A percentile compares a stretch with the other conserved stretches of the same genome.
phyloP scores from a whole-genome alignment of 2,329 filamentous ascomycete species.

The Elsinoe perseae region DNA sequence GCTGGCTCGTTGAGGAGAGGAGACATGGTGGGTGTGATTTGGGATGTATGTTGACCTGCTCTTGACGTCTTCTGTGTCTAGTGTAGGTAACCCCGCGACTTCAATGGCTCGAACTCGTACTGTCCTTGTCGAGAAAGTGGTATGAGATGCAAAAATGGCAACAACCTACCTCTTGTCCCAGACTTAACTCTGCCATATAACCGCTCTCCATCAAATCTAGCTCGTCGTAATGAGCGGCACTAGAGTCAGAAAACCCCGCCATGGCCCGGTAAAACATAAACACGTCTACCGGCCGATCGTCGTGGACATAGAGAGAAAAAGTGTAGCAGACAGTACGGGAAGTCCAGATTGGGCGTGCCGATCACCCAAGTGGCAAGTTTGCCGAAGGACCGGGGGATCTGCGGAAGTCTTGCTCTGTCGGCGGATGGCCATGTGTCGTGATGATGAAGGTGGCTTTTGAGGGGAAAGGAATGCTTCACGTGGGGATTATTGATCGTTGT shows the following conservation, averaged over 20 bases:
- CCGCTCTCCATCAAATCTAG: too few species aligned
- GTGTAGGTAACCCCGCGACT: not conserved
- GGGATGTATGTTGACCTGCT: not conserved
- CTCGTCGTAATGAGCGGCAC: not conserved
- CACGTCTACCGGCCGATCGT: constrained; percentile 1
- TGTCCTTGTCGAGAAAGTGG: not conserved
- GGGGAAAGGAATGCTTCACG: not conserved
- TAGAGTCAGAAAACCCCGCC: not conserved
- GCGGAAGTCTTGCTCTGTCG: too few species aligned
- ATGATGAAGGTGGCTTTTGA: not conserved
- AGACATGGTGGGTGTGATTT: not conserved
- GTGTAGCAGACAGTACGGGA: not conserved
- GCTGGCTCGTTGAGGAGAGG: not conserved
- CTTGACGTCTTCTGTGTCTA: not conserved
- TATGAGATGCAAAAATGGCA: not conserved
- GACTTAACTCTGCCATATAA: too few species aligned
- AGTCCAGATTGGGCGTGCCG: not conserved
- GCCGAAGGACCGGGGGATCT: not conserved
- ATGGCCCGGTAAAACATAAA: not conserved
- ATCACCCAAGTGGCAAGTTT: not conserved
- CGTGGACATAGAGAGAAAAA: not conserved
- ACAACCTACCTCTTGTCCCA: not conserved
- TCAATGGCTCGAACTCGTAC: not conserved
- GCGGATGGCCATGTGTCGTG: not conserved
- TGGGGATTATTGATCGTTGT: not conserved